Evolutionary conservation across 2,329 filamentous ascomycete genomes (phyloP).

Genomic region (Hymenoscyphus occultus): DNA sequence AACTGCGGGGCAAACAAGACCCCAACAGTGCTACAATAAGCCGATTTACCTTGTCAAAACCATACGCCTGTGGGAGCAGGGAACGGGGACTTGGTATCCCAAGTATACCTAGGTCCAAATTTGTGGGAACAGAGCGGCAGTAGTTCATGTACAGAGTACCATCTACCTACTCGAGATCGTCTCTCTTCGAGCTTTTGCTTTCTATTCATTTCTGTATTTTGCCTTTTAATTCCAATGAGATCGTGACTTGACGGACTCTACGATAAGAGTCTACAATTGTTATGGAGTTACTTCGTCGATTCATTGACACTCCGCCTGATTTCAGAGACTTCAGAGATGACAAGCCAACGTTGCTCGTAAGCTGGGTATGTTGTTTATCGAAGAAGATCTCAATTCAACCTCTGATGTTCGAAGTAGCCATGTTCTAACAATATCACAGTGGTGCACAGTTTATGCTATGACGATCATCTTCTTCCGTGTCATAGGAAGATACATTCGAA

Average conservation of each 20-base stretch:
- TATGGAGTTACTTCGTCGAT: slow-evolving; percentile 30
- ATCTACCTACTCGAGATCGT: neutral
- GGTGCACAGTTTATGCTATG: slow-evolving; percentile 79
- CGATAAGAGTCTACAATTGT: neutral
- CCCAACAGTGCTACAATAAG: neutral
- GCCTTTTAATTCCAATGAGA: neutral
- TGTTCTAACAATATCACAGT: slow-evolving; percentile 39
- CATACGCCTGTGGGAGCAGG: neutral
- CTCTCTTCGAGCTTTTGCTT: neutral
- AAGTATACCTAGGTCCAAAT: neutral
- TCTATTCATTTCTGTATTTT: neutral
- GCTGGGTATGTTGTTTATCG: slow-evolving; percentile 53
- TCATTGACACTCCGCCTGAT: slow-evolving; percentile 27
- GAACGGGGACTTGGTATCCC: neutral
- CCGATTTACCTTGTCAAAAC: neutral
- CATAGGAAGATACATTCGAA: slow-evolving; percentile 77
- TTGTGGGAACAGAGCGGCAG: neutral
- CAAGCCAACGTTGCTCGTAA: slow-evolving; percentile 86
- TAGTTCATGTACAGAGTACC: neutral
- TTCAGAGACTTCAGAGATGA: slow-evolving; percentile 44
- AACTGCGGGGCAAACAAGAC: neutral
- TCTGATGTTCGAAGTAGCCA: neutral
- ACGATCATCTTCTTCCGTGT: slow-evolving; percentile 79
- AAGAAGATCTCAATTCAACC: neutral
- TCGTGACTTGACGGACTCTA: neutral